Conservation (phyloP, 495 filamentous ascomycete species). For the Sabuloglossum arenarium region DNA sequence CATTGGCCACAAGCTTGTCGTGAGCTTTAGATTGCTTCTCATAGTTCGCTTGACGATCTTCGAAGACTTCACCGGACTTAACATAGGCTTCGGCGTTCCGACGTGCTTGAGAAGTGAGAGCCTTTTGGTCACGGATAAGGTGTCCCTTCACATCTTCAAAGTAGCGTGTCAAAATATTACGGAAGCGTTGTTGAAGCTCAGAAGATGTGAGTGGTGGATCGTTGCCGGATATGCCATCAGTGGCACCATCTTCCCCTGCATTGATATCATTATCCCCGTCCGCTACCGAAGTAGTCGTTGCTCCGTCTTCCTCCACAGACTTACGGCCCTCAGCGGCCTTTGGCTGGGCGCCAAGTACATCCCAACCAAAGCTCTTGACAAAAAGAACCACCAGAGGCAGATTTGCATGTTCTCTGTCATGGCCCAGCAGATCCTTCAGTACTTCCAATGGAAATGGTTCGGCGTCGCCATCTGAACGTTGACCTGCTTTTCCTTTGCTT, state of each 20-base stretch:
- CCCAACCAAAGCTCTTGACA: conserved; percentile 91
- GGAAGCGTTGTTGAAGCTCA: conserved; percentile 71
- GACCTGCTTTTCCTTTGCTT: background rate
- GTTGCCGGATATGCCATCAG: conserved; percentile 24
- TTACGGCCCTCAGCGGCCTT: conserved; percentile 54
- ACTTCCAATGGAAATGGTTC: conserved; percentile 94
- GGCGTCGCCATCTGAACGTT: conserved; percentile 11
- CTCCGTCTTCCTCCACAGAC: conserved; percentile 68
- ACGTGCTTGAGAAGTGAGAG: conserved; percentile 57
- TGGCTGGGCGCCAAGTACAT: conserved; percentile 61
- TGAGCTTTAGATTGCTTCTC: conserved; percentile 82
- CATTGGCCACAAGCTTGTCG: conserved; percentile 77
- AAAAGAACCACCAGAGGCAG: conserved; percentile 82
- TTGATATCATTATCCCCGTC: conserved; percentile 14
- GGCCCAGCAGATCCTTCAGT: conserved; percentile 81
- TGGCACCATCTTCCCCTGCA: conserved; percentile 21
- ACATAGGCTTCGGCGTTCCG: conserved; percentile 97
- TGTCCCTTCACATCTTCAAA: conserved; percentile 86
- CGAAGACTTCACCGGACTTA: conserved; percentile 95
- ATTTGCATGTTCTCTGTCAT: conserved; percentile 83
- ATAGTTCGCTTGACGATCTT: conserved; percentile 88
- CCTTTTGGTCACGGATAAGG: conserved; percentile 74
- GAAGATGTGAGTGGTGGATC: conserved; percentile 53
- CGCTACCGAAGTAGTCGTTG: conserved; percentile 28
- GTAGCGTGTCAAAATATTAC: conserved; percentile 71